Evolutionary conservation across 78 protist species (phyloP).

Genomic region (slime mould (Dictyostelium discoideum)): dicty_2.7 NC_007088.5:8428001-8428500

Average conservation of each 20-base stretch:
- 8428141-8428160: background rate
- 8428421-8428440: background rate
- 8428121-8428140: background rate
- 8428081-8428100: background rate
- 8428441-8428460: background rate
- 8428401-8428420: background rate
- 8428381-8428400: background rate
- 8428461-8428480: background rate
- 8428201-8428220: background rate
- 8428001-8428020: background rate
- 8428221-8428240: background rate
- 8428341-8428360: background rate
- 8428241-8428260: background rate
- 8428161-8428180: constrained; percentile 7
- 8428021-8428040: background rate
- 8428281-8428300: no score
- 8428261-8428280: no score
- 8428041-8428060: constrained; percentile 17
- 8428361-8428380: constrained; percentile 8
- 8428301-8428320: background rate
- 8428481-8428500: background rate
- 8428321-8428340: background rate
- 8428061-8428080: constrained; percentile 27
- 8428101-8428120: background rate
- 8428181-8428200: constrained; percentile 22